A percentile compares a stretch with the other conserved stretches of the same genome.
phyloP scores from a whole-genome alignment of 2,329 filamentous ascomycete species.

The Blastomyces emzantsi region DNA sequence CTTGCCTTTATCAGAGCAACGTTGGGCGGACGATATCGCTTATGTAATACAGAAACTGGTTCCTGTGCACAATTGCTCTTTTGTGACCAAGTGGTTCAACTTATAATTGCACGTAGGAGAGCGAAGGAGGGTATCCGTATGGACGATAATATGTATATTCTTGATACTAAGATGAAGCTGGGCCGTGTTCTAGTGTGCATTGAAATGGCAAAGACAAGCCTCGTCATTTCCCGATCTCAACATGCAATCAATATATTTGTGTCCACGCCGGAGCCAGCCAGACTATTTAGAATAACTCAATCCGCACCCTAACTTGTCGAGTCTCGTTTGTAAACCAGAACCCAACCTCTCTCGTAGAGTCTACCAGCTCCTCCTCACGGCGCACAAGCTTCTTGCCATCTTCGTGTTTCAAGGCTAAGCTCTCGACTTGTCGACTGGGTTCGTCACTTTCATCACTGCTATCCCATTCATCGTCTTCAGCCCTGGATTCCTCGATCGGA shows the following conservation, averaged over 20 bases:
- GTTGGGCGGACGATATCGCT: not conserved
- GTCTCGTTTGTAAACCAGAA: constrained; percentile 65
- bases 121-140: not conserved
- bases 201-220: no score
- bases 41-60: not conserved
- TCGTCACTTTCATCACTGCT: constrained; percentile 45
- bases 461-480: constrained; percentile 45
- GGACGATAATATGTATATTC: not conserved
- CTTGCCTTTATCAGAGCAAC: no score
- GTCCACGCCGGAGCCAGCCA: not conserved
- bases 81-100: not conserved
- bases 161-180: not conserved
- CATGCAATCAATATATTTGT: not conserved
- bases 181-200: no score
- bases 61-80: no score
- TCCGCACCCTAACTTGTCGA: constrained; percentile 57
- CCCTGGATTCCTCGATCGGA: constrained; percentile 57
- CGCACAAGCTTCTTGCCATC: constrained; percentile 56
- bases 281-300: constrained; percentile 43
- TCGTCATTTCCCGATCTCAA: no score
- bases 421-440: constrained; percentile 25
- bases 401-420: constrained; percentile 17
- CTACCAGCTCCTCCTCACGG: constrained; percentile 68
- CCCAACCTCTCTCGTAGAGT: constrained; percentile 71
- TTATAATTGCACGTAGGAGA: not conserved